Base-by-base conservation (phyloP, 2,329 filamentous ascomycete genomes). In the Emericellopsis cladophorae region DNA sequence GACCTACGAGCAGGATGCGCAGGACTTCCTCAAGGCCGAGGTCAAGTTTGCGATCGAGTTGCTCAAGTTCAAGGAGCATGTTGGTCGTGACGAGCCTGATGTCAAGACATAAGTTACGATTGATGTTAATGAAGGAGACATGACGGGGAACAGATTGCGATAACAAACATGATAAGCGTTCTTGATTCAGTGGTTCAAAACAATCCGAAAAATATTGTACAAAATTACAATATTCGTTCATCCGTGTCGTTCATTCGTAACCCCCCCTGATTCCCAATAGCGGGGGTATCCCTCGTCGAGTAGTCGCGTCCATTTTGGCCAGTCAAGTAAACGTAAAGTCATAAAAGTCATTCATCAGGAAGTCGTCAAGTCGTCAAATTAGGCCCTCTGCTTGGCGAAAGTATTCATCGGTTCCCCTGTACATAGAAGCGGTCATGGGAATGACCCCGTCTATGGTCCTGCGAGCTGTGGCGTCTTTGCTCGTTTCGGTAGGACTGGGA, bases 1-100 rank as follows among this genome's bases (percentile, higher is more conserved):
- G 46, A 88, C 79, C 45, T 93, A 92, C 57, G 76, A 70, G 44
- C 61, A 83, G 55, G 86, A 93, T 60, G 88, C 89, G 12, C 92
- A 98, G 66, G 88, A 90, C 44, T 98, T 94, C 70, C 74, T 98
- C 53, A 83, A 85, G 70, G 84, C 86, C 43, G 87, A 93, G 58
- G 86, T 98, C 55, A 75, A 81, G 58, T 76, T 95, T 51, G 86
- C 90, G 18, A 84, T 87, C 3, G 76, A 81, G 41, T 70, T 98
- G 44, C 72, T 98, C 57, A 88, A 90, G 72, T 82, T 98, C 64
- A 85, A 95, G 72, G 84, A 95, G 70, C 88, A 83, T 59, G 79
- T 96, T 53, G 89, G 88, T 58, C 81, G 89, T 46, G 87, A 87
- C 53, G 84, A 95, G 70, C 92, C 92, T 31, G 87, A 95, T 66